Base-by-base conservation (phyloP, 2,329 filamentous ascomycete genomes). In the Microcera coccophila region DNA sequence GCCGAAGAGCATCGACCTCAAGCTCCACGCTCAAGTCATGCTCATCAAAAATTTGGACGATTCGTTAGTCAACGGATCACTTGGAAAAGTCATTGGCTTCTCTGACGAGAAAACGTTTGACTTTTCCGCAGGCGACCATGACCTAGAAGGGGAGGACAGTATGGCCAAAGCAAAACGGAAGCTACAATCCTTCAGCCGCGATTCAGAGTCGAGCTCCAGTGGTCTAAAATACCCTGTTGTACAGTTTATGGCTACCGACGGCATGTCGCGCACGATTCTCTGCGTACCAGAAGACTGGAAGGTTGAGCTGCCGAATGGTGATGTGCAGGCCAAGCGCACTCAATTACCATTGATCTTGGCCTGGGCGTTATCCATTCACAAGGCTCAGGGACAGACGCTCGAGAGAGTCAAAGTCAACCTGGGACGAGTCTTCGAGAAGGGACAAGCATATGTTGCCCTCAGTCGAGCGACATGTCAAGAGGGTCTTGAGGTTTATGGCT, bases 1-100 rank as follows among this genome's bases (percentile, higher is more conserved):
- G 0, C 90, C 93, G 0, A 84, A 85, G 55, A 61, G 68, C 0
- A 79, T 98, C 16, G 81, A 86, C 24, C 69, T 98, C 21, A 97
- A 96, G 65, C 84, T 93, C 49, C 88, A 90, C 9, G 88, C 93
- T 0, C 94, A 98, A 62, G 94, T 98, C 34, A 98, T 98, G 93
- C 73, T 98, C n/a, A 96, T 98, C 74, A 98, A 98, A 66, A 98
- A 98, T 57, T 84, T 97, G 69, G 93, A 98, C 60, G 89, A 95
- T 29, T 84, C 81, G 0, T 76, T 98, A 1, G 93, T 97, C 54
- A 98, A 98, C 60, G 93, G 93, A 4, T 95, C 91, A 0, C 74
- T 98, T 9, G 93, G 93, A 18, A 90, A 86, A 48, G 85, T 98
- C 4, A 76, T 69, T 44, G 65, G 57, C 4, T 69, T 69, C 44